Percentiles rank a stretch among this genome's conserved stretches.
Conservation (phyloP, 2,329 filamentous ascomycete species). For the Cryphonectria radicalis region DNA sequence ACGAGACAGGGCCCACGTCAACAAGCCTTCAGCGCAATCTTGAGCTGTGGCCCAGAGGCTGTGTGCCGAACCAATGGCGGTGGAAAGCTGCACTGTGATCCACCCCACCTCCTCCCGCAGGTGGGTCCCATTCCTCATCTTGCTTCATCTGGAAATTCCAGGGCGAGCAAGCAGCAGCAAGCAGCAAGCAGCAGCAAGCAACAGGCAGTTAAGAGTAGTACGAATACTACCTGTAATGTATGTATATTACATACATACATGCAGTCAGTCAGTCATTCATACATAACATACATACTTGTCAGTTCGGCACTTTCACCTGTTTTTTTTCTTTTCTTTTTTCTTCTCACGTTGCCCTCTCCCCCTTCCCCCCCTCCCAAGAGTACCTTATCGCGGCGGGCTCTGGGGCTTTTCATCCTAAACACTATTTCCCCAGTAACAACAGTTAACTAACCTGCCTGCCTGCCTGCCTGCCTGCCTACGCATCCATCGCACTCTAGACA, state of each 20-base stretch:
- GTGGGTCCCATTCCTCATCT: neutral
- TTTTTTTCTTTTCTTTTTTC: neutral
- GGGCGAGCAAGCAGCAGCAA: neutral
- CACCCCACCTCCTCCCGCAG: neutral
- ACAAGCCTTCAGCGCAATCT: neutral
- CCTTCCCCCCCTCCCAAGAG: neutral
- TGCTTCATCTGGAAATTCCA: conserved; percentile 2
- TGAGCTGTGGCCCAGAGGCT: neutral
- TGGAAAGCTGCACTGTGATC: neutral
- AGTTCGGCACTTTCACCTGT: neutral
- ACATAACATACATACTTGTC: neutral
- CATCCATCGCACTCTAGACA: neutral
- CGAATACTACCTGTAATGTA: neutral
- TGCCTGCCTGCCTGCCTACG: too few species aligned
- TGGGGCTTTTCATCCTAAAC: neutral
- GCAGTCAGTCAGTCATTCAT: neutral
- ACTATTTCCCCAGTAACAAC: neutral
- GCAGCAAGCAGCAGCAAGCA: neutral
- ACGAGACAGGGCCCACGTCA: neutral
- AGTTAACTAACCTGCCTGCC: neutral
- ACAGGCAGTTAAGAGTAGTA: neutral
- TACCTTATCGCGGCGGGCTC: neutral
- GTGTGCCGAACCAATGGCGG: neutral
- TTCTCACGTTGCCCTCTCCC: neutral
- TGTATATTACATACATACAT: neutral